phyloP scores from a whole-genome alignment of 257 asterid genomes.

The Capsicum rhomboideum region DNA sequence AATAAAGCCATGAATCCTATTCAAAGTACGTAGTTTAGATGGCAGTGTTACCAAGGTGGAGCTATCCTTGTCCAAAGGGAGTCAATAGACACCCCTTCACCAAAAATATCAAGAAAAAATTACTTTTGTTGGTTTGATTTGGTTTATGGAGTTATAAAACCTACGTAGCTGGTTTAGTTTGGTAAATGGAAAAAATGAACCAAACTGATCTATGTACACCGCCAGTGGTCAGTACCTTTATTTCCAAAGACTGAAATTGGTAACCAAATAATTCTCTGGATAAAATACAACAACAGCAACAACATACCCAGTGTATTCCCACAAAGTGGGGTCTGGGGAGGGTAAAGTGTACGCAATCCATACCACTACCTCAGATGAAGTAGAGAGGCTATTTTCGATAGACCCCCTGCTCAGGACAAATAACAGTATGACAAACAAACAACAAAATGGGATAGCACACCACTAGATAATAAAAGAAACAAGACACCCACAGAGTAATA shows the following conservation, averaged over 20 bases:
- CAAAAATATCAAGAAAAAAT: no score
- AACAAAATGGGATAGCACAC: no score
- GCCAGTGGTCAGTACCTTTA: not conserved
- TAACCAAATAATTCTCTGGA: not conserved
- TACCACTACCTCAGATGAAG: no score
- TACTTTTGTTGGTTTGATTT: not conserved
- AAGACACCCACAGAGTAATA: no score
- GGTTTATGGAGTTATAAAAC: not conserved
- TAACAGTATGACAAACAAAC: no score
- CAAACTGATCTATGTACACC: not conserved
- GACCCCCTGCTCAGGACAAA: no score
- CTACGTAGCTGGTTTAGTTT: not conserved
- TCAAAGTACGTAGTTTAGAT: not conserved
- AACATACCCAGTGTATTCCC: no score
- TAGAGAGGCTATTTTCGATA: no score
- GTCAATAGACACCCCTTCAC: not conserved
- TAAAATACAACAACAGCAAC: no score
- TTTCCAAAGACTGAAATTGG: not conserved
- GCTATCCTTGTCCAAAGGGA: not conserved
- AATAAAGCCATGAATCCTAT: not conserved
- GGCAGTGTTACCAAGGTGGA: not conserved
- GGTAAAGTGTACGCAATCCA: no score
- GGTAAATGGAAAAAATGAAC: not conserved
- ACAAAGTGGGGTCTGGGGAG: no score
- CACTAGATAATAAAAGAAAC: no score